These are phyloP conservation scores for Passiflora organensis DNA, from an alignment of 345 rosid genomes.

Conservation along the genomic window DNA sequence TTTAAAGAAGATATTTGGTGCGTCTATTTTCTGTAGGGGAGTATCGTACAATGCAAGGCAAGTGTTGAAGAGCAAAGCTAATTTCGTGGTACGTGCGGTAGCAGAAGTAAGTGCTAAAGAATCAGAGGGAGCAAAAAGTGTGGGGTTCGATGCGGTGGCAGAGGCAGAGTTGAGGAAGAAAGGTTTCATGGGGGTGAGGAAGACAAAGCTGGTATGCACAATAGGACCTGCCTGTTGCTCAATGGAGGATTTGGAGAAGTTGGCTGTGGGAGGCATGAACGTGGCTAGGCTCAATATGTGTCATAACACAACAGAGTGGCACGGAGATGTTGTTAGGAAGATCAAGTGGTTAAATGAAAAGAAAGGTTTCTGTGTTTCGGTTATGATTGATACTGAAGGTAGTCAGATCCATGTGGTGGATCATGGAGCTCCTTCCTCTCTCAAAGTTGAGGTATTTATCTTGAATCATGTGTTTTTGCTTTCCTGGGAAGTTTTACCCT, in stretches of 20 bases:
- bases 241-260: slow-evolving; percentile 47
- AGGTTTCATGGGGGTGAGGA: slow-evolving; percentile 66
- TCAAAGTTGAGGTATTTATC: slow-evolving; percentile 28
- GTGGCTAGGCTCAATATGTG: slow-evolving; percentile 76
- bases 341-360: slow-evolving; percentile 49
- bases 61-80: neutral
- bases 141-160: slow-evolving; percentile 44
- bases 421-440: slow-evolving; percentile 60
- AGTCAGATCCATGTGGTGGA: slow-evolving; percentile 71
- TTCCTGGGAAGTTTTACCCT: too few relatives aligned
- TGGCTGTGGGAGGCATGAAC: slow-evolving; percentile 66
- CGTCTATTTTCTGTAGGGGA: neutral
- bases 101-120: neutral
- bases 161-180: slow-evolving; percentile 53
- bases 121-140: too few relatives aligned
- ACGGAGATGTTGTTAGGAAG: slow-evolving; percentile 50
- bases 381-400: slow-evolving; percentile 79
- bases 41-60: slow-evolving; percentile 2
- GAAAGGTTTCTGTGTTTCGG: slow-evolving; percentile 50
- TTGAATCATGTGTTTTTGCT: neutral
- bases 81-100: neutral
- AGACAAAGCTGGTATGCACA: slow-evolving; percentile 69
- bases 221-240: slow-evolving; percentile 65
- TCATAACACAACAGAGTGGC: slow-evolving; percentile 68
- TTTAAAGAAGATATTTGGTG: neutral